phyloP scores from a whole-genome alignment of 345 rosid species.

The Theobroma cacao region DNA sequence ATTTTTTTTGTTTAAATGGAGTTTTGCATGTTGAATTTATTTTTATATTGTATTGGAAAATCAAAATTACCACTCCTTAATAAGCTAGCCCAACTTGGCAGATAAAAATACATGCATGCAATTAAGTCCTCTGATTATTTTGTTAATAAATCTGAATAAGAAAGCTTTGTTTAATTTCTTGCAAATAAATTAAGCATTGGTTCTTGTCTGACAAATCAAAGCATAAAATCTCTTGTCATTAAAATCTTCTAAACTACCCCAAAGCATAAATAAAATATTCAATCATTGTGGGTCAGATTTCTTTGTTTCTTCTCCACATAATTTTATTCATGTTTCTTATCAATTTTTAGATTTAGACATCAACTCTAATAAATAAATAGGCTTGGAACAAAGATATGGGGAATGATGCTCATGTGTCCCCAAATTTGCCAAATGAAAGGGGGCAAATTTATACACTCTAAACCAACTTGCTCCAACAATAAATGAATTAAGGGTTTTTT shows the following conservation, averaged over 20 bases:
- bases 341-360: neutral
- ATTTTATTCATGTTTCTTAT: neutral
- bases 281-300: neutral
- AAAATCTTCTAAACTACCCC: neutral
- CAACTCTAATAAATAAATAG: neutral
- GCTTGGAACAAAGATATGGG: constrained; percentile 23
- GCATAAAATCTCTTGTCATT: neutral
- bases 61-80: too few relatives aligned
- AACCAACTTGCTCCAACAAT: too few relatives aligned
- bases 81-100: neutral
- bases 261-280: neutral
- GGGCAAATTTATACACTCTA: neutral
- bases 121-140: neutral
- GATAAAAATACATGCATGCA: neutral
- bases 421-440: neutral
- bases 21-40: too few relatives aligned
- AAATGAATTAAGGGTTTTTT: neutral
- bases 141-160: neutral
- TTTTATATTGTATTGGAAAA: too few relatives aligned
- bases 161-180: neutral
- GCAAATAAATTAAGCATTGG: neutral
- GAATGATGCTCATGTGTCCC: constrained; percentile 24
- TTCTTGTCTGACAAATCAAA: neutral
- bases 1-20: too few relatives aligned
- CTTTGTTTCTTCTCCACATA: neutral